Conservation (phyloP, 2,329 filamentous ascomycete species). For the Fusarium sp. region DNA sequence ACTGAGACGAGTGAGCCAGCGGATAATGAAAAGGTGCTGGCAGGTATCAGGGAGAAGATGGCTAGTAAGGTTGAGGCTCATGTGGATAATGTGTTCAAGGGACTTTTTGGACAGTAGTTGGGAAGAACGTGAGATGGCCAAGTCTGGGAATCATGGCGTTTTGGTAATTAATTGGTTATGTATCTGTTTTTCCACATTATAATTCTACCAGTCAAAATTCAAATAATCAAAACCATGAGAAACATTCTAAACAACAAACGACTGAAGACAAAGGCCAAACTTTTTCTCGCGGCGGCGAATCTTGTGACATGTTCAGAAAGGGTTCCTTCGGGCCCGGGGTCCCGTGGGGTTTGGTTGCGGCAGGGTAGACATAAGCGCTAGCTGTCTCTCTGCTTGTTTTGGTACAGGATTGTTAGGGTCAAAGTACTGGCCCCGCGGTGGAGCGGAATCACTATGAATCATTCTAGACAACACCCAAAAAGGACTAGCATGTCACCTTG, state of each 20-base stretch:
- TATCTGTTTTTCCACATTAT: background rate
- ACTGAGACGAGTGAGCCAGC: constrained; percentile 29
- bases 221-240: background rate
- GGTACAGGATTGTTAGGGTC: accelerated
- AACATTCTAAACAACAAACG: background rate
- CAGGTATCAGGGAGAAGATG: constrained; percentile 3
- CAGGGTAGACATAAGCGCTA: accelerated
- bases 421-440: background rate
- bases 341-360: background rate
- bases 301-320: background rate
- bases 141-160: background rate
- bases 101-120: background rate
- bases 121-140: accelerated
- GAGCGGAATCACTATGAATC: constrained; percentile 24
- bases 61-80: constrained; percentile 1
- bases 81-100: constrained; percentile 5
- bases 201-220: background rate
- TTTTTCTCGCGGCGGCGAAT: background rate
- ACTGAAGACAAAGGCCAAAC: too few species aligned
- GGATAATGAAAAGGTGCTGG: constrained; percentile 34
- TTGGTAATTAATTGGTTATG: background rate
- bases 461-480: background rate
- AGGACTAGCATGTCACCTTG: background rate
- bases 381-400: accelerated
- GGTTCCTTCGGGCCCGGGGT: constrained; percentile 11